Evolutionary conservation across 352 stramenopile species (phyloP).

Genomic region (Pythium volutum): DNA sequence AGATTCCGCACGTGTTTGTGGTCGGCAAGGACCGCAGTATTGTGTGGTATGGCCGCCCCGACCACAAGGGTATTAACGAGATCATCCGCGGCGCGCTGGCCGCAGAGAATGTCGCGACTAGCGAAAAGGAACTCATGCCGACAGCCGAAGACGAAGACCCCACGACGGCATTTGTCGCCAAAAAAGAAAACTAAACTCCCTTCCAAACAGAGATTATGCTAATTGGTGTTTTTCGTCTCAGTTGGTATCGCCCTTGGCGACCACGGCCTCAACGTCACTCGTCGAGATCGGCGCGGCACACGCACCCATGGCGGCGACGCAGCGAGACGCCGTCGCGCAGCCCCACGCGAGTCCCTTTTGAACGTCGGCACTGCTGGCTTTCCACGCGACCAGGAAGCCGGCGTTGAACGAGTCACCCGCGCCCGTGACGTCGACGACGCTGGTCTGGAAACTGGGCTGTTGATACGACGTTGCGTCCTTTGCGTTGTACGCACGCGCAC

Average conservation of each 20-base stretch:
- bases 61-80: slow-evolving; percentile 31
- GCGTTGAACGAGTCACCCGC: slow-evolving; percentile 87
- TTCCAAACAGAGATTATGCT: no score
- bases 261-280: slow-evolving; percentile 41
- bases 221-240: neutral
- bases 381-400: slow-evolving; percentile 72
- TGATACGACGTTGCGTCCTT: slow-evolving; percentile 35
- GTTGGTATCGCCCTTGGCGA: slow-evolving; percentile 20
- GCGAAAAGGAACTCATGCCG: neutral
- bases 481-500: slow-evolving; percentile 50
- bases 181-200: slow-evolving; percentile 19
- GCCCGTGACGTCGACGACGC: slow-evolving; percentile 77
- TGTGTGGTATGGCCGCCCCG: slow-evolving; percentile 53
- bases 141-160: neutral
- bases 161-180: slow-evolving; percentile 15
- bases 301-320: slow-evolving; percentile 51
- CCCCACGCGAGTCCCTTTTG: slow-evolving; percentile 56
- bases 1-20: slow-evolving; percentile 56
- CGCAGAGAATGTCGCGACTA: slow-evolving; percentile 19
- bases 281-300: slow-evolving; percentile 44
- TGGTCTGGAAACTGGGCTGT: slow-evolving; percentile 47
- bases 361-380: slow-evolving; percentile 43
- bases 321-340: slow-evolving; percentile 62
- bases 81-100: slow-evolving; percentile 34
- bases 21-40: slow-evolving; percentile 56